Evolutionary conservation across 192 early-diverging fungal genomes (phyloP), one percentile per base, ranked within the genome.

Genomic region (Gigaspora rosea): DNA sequence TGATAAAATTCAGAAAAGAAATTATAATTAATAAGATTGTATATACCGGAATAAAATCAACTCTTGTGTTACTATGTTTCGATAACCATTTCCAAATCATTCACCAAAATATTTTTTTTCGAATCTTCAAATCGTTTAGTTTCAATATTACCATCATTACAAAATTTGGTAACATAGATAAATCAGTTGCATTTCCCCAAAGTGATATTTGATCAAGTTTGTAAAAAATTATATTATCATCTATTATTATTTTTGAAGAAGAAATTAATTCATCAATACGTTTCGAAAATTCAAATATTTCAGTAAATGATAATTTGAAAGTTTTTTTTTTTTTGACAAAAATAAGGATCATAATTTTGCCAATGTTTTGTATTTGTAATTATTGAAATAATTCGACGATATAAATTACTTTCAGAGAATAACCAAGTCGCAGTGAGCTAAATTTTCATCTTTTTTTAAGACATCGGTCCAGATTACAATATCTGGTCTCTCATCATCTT

Each of bases 181-280:
- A 81, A 70, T 96, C 96, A 0, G 91, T 91, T 49, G 92, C 91
- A 85, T 97, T 97, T 9, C 96, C 96, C 96, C 96, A 97, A 58
- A 97, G 82, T 33, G 88, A 92, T 41, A 94, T 86, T 79, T 93
- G 88, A 50, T 86, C 79, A 79, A 95, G 77, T 78, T 93, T 92
- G 76, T 87, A 82, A 77, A 93, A 93, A 8, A 86, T 80, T 62
- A 90, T 56, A 18, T 83, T 32, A 36, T 80, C 50, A 51, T 74
- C 73, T 20, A 4, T 41, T 49, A 16, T 72, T 4, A 56, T 33
- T 27, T 75, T 52, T 33, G 51, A n/a, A n/a, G n/a, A n/a, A n/a
- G 76, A 78, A 46, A 83, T 82, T 22, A 91, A 79, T 47, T 67
- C 64, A 32, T 76, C 61, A 27, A 76, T 67, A 56, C 86, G 90